A percentile compares a stretch with the other conserved stretches of the same genome.
Conservation (phyloP, 164 flowering plant species). For the Euptelea pleiosperma region DNA sequence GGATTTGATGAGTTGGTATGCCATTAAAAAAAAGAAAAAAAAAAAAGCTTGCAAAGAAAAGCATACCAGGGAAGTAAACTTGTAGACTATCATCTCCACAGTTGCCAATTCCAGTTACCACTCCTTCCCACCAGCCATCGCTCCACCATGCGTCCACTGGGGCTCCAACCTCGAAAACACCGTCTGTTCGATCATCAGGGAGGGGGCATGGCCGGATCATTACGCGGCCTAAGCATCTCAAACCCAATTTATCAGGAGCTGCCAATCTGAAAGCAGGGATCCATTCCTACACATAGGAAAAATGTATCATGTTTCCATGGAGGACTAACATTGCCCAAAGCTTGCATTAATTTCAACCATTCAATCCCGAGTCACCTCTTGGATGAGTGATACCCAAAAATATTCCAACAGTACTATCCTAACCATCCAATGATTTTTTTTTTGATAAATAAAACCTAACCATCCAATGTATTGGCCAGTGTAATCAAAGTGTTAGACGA, state of each 20-base stretch:
- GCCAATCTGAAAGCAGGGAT: slow-evolving; percentile 66
- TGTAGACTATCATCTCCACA: slow-evolving; percentile 40
- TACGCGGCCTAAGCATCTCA: slow-evolving; percentile 70
- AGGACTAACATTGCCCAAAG: too few species aligned
- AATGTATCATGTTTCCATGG: slow-evolving; percentile 3
- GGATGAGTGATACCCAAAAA: too few species aligned
- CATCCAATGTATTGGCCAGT: too few species aligned
- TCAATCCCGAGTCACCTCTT: too few species aligned
- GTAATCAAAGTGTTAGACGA: too few species aligned
- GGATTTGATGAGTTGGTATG: neutral
- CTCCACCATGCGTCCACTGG: slow-evolving; percentile 98
- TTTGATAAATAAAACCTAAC: too few species aligned
- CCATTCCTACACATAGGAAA: slow-evolving; percentile 65
- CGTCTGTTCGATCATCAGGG: slow-evolving; percentile 19
- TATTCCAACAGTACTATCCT: too few species aligned
- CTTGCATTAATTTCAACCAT: too few species aligned
- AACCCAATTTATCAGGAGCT: slow-evolving; percentile 72
- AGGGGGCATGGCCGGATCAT: slow-evolving; percentile 66
- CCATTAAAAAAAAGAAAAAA: neutral
- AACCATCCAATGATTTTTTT: too few species aligned
- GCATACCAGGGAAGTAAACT: slow-evolving; percentile 80
- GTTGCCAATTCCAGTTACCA: slow-evolving; percentile 40
- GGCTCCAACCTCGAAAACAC: slow-evolving; percentile 48
- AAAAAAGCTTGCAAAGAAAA: neutral
- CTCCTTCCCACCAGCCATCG: slow-evolving; percentile 99